A percentile compares a stretch with the other conserved stretches of the same genome.
phyloP scores from a whole-genome alignment of 2,329 filamentous ascomycete genomes.

The Anthostomella pinea region DNA sequence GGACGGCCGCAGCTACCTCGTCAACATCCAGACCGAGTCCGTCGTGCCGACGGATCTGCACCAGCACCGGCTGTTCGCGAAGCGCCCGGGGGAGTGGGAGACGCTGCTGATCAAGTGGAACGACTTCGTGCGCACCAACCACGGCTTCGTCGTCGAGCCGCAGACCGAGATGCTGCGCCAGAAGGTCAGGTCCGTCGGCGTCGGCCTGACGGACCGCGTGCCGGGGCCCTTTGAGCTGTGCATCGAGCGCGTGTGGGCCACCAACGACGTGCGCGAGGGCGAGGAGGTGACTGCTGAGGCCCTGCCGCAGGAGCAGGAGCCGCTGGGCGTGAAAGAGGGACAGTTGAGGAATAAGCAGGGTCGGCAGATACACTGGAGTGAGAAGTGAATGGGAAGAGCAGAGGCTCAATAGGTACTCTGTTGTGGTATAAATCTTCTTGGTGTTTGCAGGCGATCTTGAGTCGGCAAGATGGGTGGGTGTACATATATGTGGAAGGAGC shows the following conservation, averaged over 20 bases:
- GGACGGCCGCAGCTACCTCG: slow-evolving; percentile 86
- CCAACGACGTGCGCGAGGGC: slow-evolving; percentile 57
- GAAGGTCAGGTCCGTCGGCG: slow-evolving; percentile 79
- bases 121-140: slow-evolving; percentile 92
- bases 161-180: slow-evolving; percentile 86
- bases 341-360: slow-evolving; percentile 42
- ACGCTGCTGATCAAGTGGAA: slow-evolving; percentile 88
- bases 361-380: slow-evolving; percentile 40
- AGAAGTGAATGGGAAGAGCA: slow-evolving; percentile 20
- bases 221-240: slow-evolving; percentile 85
- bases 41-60: slow-evolving; percentile 94
- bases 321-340: slow-evolving; percentile 23
- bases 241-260: slow-evolving; percentile 87
- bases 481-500: too few species aligned
- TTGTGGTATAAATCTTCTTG: too few species aligned
- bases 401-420: too few species aligned
- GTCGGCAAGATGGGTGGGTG: too few species aligned
- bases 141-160: slow-evolving; percentile 88
- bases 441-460: too few species aligned
- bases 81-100: slow-evolving; percentile 84
- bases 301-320: not conserved
- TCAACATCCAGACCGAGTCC: slow-evolving; percentile 93
- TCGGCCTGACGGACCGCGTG: slow-evolving; percentile 84
- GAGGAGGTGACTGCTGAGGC: slow-evolving; percentile 20
- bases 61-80: slow-evolving; percentile 83